These are phyloP conservation scores for Tuber microsphaerosporum DNA, from an alignment of 495 filamentous ascomycete species.

Conservation along the genomic window DNA sequence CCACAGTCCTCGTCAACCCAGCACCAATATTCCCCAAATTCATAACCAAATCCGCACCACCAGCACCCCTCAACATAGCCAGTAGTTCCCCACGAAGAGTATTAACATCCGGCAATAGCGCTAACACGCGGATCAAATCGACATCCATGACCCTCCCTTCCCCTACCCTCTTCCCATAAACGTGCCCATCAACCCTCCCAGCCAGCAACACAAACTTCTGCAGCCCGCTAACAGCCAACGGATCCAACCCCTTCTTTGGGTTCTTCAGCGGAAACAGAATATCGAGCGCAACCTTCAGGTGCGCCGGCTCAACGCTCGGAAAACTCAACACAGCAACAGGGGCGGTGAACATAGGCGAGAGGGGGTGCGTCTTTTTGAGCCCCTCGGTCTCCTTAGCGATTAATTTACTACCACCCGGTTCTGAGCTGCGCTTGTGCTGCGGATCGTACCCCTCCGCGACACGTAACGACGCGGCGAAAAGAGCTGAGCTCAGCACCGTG, in stretches of 20 bases:
- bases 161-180: constrained; percentile 32
- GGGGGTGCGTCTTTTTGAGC: constrained; percentile 47
- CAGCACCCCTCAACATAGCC: constrained; percentile 38
- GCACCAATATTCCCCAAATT: constrained; percentile 28
- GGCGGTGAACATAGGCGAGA: constrained; percentile 70
- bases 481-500: constrained; percentile 76
- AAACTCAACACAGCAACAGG: constrained; percentile 75
- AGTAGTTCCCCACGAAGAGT: constrained; percentile 71
- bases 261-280: constrained; percentile 77
- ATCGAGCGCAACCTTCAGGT: constrained; percentile 69
- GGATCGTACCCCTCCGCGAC: constrained; percentile 76
- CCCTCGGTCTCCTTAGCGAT: constrained; percentile 53
- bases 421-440: constrained; percentile 24
- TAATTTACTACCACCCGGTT: constrained; percentile 45
- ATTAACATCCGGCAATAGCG: constrained; percentile 75
- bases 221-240: constrained; percentile 65
- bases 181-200: constrained; percentile 58
- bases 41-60: constrained; percentile 36
- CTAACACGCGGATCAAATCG: constrained; percentile 73
- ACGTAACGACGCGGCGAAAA: constrained; percentile 74
- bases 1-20: constrained; percentile 36
- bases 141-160: constrained; percentile 75
- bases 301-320: constrained; percentile 70
- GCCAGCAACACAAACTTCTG: constrained; percentile 81
- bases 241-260: constrained; percentile 71